Conservation (phyloP, 2,329 filamentous ascomycete genomes). For the Pseudocercospora fijiensis region DNA sequence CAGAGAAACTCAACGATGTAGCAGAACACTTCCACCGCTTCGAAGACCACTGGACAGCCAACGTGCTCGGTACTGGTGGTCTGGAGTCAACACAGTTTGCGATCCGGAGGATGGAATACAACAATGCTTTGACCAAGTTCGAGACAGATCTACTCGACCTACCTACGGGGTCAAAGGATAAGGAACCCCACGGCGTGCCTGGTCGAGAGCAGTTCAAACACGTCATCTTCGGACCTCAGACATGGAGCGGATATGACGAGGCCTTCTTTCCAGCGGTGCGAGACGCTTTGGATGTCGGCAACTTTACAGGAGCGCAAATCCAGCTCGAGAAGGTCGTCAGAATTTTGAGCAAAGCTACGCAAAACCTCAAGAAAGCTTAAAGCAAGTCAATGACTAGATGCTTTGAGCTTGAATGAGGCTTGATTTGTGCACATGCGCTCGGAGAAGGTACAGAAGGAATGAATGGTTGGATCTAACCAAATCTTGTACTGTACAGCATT, state of each 20-base stretch:
- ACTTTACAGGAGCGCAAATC: constrained; percentile 67
- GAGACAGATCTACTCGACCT: constrained; percentile 81
- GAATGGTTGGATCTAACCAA: not conserved
- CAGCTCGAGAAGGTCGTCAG: constrained; percentile 70
- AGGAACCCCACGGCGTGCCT: constrained; percentile 54
- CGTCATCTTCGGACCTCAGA: constrained; percentile 79
- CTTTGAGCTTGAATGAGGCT: not conserved
- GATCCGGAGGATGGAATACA: constrained; percentile 69
- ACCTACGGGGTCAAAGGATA: constrained; percentile 40
- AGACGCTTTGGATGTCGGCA: constrained; percentile 69
- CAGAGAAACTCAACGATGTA: constrained; percentile 59
- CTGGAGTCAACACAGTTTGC: constrained; percentile 72
- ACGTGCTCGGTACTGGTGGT: constrained; percentile 66
- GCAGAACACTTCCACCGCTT: constrained; percentile 69
- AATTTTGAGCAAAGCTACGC: constrained; percentile 63
- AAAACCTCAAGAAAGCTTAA: constrained; percentile 40
- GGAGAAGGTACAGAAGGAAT: not conserved
- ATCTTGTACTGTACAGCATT: not conserved
- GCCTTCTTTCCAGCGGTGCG: constrained; percentile 79
- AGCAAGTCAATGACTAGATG: not conserved
- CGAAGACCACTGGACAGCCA: constrained; percentile 73
- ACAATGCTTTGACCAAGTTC: constrained; percentile 74
- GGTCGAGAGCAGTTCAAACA: constrained; percentile 93
- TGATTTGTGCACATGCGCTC: not conserved
- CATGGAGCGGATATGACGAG: constrained; percentile 68